A percentile compares a stretch with the other conserved stretches of the same genome.
Conservation (phyloP, 2,329 filamentous ascomycete species). For the Neoarthrinium moseri region DNA sequence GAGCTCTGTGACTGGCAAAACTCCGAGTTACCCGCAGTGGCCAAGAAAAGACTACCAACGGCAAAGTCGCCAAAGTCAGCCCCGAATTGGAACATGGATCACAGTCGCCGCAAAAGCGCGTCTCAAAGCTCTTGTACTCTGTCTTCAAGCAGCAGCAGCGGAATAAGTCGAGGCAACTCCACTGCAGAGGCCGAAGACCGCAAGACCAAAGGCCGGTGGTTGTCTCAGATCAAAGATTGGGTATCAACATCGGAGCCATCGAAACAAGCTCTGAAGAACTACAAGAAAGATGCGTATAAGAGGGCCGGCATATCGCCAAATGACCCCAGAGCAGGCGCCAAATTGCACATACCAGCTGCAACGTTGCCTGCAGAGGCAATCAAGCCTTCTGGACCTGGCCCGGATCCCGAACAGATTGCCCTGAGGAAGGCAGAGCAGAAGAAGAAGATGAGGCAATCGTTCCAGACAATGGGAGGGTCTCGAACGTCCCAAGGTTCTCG, state of each 20-base stretch:
- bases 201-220: constrained; percentile 33
- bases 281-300: constrained; percentile 41
- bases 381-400: constrained; percentile 40
- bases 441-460: constrained; percentile 1
- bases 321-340: constrained; percentile 42
- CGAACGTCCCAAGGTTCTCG: constrained; percentile 14
- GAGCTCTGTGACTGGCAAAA: constrained; percentile 4
- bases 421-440: constrained; percentile 31
- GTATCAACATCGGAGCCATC: constrained; percentile 49
- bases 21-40: neutral
- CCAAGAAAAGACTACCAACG: neutral
- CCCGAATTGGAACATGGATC: constrained; percentile 12
- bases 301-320: constrained; percentile 42
- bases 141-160: constrained; percentile 2
- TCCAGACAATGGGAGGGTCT: constrained; percentile 3
- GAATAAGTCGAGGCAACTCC: constrained; percentile 9
- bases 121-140: constrained; percentile 7
- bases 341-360: constrained; percentile 44
- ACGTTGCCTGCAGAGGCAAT: constrained; percentile 44
- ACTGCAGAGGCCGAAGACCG: constrained; percentile 17
- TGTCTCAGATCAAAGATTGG: constrained; percentile 47
- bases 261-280: constrained; percentile 44
- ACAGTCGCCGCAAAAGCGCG: constrained; percentile 4
- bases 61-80: constrained; percentile 4
- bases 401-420: constrained; percentile 44